Conservation (phyloP, 1,284 basidiomycete genomes). For the Austroboletus sp. region DNA sequence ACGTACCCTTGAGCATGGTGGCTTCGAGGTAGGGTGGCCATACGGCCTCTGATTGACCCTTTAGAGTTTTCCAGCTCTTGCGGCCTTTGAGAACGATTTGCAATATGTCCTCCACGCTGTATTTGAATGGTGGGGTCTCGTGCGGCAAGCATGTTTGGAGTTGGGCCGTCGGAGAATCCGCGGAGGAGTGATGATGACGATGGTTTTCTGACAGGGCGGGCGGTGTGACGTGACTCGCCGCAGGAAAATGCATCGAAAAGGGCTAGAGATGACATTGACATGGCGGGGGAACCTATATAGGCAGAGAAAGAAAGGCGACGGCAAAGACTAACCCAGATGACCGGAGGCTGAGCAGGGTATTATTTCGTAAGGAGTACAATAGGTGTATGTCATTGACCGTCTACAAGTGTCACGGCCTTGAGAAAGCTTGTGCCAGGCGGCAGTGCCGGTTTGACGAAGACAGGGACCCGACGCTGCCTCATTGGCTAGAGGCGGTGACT, state of each 20-base stretch:
- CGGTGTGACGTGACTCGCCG: conserved; percentile 4
- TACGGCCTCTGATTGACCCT: conserved; percentile 58
- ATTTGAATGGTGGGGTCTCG: conserved; percentile 8
- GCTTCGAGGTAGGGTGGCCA: conserved; percentile 73
- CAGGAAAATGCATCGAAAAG: conserved; percentile 16
- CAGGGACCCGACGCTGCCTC: background rate
- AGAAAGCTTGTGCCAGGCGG: conserved; percentile 9
- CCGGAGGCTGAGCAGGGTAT: conserved; percentile 16
- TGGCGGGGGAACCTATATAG: conserved; percentile 26
- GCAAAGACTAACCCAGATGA: conserved; percentile 16
- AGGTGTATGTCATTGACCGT: conserved; percentile 11
- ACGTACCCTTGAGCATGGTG: conserved; percentile 62
- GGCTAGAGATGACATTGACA: conserved; percentile 1
- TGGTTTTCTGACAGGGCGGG: background rate
- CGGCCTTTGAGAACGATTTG: conserved; percentile 59
- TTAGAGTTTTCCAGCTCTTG: conserved; percentile 68
- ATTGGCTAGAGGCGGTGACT: background rate
- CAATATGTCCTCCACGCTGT: conserved; percentile 43
- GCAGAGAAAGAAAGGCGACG: conserved; percentile 11
- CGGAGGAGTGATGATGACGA: conserved; percentile 1
- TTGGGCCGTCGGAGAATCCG: conserved; percentile 6
- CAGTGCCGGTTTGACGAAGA: conserved; percentile 12
- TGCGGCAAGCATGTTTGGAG: conserved; percentile 8
- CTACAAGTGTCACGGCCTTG: conserved; percentile 9
- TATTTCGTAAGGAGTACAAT: conserved; percentile 12